Base-by-base conservation (phyloP, 2,329 filamentous ascomycete species). In the Ciborinia camelliae region DNA sequence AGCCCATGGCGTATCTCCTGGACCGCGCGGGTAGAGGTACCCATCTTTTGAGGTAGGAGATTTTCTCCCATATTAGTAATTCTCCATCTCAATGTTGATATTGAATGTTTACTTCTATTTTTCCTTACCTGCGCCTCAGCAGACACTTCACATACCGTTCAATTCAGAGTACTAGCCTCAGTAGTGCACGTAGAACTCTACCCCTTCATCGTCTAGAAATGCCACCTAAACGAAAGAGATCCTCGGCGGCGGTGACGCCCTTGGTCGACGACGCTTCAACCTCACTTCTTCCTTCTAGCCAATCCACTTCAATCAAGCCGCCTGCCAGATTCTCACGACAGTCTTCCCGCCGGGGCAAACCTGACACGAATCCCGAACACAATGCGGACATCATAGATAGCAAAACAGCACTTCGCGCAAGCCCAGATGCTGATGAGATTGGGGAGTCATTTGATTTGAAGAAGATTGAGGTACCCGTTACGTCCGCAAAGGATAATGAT, bases 181-280 rank as follows among this genome's bases (percentile, higher is more conserved):
- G 52, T 10, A 23, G 43, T 39, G 14, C n/a, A 48, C 50, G 39
- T n/a, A 63, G 32, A 41, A 30, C 5, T 26, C 12, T 14, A 18
- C n/a, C 23, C 20, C 12, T 15, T 51, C 35, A 6, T 37, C 39
- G 45, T 32, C 20, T 60, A 32, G 47, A 58, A 48, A 74, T 74
- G 73, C 68, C 70, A 65, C 71, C 71, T 0, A 75, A 74, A 53
- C 72, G 70, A 26, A 74, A 72, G 65, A 72, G 72, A 66, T 71
- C 71, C 10, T 68, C 71, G 4, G 53, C 67, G 6, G 67, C 39
- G 18, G 47, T 35, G 23, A 35, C 26, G 41, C 32, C 55, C 20
- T 12, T 3, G 14, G 9, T 28, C 20, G 32, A 59, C 23, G 47
- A 9, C 15, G 28, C 35, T 26, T 51, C 20, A 26, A 62, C 62